Evolutionary conservation across 495 filamentous ascomycete species (phyloP), one percentile per base, ranked within the genome.

Genomic region (Chaetomidium leptoderma): DNA sequence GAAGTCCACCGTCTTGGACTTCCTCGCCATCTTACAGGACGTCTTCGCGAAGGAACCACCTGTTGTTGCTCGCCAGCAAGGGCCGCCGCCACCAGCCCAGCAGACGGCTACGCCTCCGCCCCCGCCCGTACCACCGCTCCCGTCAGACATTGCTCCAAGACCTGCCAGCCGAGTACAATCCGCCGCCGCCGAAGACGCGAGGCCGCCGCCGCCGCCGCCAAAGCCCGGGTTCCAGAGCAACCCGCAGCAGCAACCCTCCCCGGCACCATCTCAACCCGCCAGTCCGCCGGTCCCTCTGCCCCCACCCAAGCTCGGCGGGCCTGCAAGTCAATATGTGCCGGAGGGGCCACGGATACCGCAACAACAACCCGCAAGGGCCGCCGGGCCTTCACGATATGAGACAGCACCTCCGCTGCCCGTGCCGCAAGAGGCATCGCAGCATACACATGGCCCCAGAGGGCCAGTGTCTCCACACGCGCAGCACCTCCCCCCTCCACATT

Each of bases 21-120:
- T 97, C 55, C 74, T 97, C 3, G 86, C 82, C 10, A 86, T 96
- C 26, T 76, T 98, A 13, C 80, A 88, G 58, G 90, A 92, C 56
- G 81, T 97, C 2, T 98, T 98, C 67, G 86, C 91, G 21, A 93
- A 93, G 70, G 93, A 98, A 64, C 93, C 93, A 26, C 93, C 93
- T 0, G 90, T 97, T 23, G 82, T 89, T 55, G 81, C 90, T 51
- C 87, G 82, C 53, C 83, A 85, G 58, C 85, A 85, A 58, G 80
- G 78, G 54, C 72, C 72, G 37, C 64, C 74, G 30, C 76, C 78
- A 50, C 68, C 71, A 68, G 55, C 55, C 10, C 63, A 63, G 36
- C 61, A 63, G 0, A 61, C 59, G 3, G 29, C 60, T 8, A 68
- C 70, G 10, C 74, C 75, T 21, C 76, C 72, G 3, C 74, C 75